A percentile compares a stretch with the other conserved stretches of the same genome.
phyloP scores from a whole-genome alignment of 2,329 filamentous ascomycete species.

The Penicillium sp. region DNA sequence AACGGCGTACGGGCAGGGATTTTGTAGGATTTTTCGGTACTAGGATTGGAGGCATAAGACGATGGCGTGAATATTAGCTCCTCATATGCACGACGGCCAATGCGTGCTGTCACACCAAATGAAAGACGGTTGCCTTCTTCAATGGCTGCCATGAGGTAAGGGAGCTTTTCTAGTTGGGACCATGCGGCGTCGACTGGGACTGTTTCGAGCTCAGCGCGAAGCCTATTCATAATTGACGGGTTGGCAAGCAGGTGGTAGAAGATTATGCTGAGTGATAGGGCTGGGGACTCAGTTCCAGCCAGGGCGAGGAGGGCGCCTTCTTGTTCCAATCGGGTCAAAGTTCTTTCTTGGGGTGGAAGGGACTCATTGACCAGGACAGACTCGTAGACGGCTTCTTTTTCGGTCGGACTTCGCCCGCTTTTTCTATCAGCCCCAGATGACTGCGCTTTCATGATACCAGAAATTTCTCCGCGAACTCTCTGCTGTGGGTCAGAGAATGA shows the following conservation, averaged over 20 bases:
- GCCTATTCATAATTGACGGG: constrained; percentile 23
- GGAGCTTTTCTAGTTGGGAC: constrained; percentile 35
- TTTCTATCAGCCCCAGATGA: not conserved
- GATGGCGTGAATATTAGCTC: constrained; percentile 13
- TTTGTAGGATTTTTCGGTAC: constrained; percentile 15
- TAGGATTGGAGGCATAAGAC: constrained; percentile 20
- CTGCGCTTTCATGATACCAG: constrained; percentile 11
- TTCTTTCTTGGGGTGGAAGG: constrained; percentile 38
- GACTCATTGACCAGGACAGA: not conserved
- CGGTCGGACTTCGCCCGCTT: not conserved
- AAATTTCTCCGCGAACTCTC: constrained; percentile 23
- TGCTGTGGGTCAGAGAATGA: constrained; percentile 1
- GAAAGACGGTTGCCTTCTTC: constrained; percentile 35
- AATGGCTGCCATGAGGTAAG: constrained; percentile 44
- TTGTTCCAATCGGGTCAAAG: constrained; percentile 21
- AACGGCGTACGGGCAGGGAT: constrained; percentile 35
- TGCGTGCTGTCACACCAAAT: constrained; percentile 42
- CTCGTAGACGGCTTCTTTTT: constrained; percentile 26
- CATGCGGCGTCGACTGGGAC: constrained; percentile 11
- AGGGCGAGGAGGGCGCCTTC: constrained; percentile 30
- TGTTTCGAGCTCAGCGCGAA: constrained; percentile 27
- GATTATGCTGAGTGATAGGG: constrained; percentile 26
- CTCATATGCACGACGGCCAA: constrained; percentile 27
- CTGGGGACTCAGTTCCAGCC: constrained; percentile 32
- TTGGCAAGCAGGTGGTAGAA: constrained; percentile 33